Evolutionary conservation across 2,329 filamentous ascomycete genomes (phyloP).

Genomic region (Colletotrichum lini): DNA sequence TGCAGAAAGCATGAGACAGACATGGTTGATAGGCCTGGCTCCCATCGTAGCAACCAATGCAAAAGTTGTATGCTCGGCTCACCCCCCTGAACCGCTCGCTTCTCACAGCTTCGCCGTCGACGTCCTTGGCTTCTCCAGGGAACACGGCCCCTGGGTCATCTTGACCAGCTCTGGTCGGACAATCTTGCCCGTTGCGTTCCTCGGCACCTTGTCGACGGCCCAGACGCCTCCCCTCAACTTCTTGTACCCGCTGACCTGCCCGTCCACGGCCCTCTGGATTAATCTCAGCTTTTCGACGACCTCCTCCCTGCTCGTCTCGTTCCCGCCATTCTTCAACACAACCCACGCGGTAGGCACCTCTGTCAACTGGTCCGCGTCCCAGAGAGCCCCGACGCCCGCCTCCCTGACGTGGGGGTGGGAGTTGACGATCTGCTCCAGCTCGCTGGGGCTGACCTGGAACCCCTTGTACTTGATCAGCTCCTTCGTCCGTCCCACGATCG

Average conservation of each 20-base stretch:
- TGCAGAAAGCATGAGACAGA: no score
- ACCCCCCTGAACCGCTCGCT: no score
- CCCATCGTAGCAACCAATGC: no score
- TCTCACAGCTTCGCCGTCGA: conserved; percentile 30
- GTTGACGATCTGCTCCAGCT: conserved; percentile 55
- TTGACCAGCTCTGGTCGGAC: conserved; percentile 50
- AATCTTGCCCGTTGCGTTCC: conserved; percentile 57
- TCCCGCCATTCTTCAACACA: conserved; percentile 46
- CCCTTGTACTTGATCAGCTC: conserved; percentile 60
- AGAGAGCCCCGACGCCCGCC: conserved; percentile 52
- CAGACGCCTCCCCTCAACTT: conserved; percentile 56
- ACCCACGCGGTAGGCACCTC: conserved; percentile 58
- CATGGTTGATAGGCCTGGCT: no score
- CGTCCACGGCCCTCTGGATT: conserved; percentile 45
- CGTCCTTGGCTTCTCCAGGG: conserved; percentile 42
- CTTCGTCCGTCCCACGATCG: conserved; percentile 56
- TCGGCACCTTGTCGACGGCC: conserved; percentile 51
- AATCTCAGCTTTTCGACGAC: conserved; percentile 40
- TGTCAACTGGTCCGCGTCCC: conserved; percentile 56
- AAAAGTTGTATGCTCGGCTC: no score
- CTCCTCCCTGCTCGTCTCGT: conserved; percentile 32
- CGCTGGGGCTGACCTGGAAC: conserved; percentile 56
- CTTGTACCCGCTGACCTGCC: conserved; percentile 58
- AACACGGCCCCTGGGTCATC: conserved; percentile 51
- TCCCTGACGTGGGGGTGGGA: conserved; percentile 55